Evolutionary conservation across 1,139 yeast species (phyloP).

Genomic region (Taphrina sp.): DNA sequence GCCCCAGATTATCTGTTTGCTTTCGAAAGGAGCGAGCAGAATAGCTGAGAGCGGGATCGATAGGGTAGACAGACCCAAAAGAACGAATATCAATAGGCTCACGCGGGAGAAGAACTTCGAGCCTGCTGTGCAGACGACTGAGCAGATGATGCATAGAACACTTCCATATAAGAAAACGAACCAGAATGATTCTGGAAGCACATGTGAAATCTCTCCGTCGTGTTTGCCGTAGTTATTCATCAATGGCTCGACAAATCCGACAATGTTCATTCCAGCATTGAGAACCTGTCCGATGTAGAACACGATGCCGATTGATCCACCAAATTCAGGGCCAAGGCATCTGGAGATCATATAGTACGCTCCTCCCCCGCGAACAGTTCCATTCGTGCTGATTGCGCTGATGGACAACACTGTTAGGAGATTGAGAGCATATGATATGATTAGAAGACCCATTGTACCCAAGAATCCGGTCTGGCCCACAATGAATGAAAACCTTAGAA

Average conservation of each 20-base stretch:
- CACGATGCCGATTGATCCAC: constrained; percentile 78
- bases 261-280: constrained; percentile 72
- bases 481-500: constrained; percentile 73
- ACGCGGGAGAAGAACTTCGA: constrained; percentile 80
- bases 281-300: constrained; percentile 75
- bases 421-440: constrained; percentile 62
- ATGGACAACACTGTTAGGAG: constrained; percentile 68
- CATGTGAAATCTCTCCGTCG: constrained; percentile 51
- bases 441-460: constrained; percentile 52
- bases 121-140: constrained; percentile 77
- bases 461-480: constrained; percentile 74
- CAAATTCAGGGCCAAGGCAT: constrained; percentile 77
- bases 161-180: constrained; percentile 65
- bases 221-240: constrained; percentile 61
- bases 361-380: constrained; percentile 81
- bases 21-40: constrained; percentile 57
- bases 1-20: constrained; percentile 53
- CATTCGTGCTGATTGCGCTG: constrained; percentile 79
- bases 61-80: constrained; percentile 68
- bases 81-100: constrained; percentile 68
- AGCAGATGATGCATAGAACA: constrained; percentile 64
- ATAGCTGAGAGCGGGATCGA: constrained; percentile 79
- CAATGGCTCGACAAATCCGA: constrained; percentile 74
- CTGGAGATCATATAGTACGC: constrained; percentile 80
- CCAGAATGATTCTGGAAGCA: constrained; percentile 47